These are phyloP conservation scores for Salix arbutifolia DNA, from an alignment of 345 rosid species.

Conservation along the genomic window DNA sequence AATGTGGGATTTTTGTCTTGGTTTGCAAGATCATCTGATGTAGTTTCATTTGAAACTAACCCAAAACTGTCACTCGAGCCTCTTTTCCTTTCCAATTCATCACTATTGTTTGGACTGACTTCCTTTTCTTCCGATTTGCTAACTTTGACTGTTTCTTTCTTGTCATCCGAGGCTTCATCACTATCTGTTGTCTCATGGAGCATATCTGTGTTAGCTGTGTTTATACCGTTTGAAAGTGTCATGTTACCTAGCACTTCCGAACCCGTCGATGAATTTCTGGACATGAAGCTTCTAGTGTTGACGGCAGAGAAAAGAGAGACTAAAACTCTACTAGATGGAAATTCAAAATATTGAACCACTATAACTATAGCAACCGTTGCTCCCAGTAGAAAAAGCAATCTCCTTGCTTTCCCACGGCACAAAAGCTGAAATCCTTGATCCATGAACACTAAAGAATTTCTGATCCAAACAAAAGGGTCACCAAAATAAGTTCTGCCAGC, in stretches of 20 bases:
- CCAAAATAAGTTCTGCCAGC: background rate
- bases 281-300: conserved; percentile 13
- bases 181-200: conserved; percentile 19
- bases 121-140: background rate
- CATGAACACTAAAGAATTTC: conserved; percentile 20
- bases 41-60: background rate
- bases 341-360: conserved; percentile 50
- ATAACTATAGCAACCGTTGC: conserved; percentile 28
- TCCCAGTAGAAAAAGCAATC: conserved; percentile 39
- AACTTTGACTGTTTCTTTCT: background rate
- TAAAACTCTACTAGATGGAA: conserved; percentile 44
- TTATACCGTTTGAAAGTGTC: conserved; percentile 18
- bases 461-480: background rate
- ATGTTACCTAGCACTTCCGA: conserved; percentile 13
- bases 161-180: conserved; percentile 10
- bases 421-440: conserved; percentile 39
- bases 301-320: conserved; percentile 40
- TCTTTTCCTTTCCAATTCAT: conserved; percentile 6
- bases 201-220: conserved; percentile 12
- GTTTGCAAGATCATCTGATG: background rate
- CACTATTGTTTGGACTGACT: background rate
- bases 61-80: conserved; percentile 15
- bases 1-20: conserved; percentile 8
- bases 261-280: background rate
- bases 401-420: conserved; percentile 43